A percentile compares a stretch with the other conserved stretches of the same genome.
Evolutionary conservation across 345 rosid genomes (phyloP).

Genomic region (Passiflora organensis): DNA sequence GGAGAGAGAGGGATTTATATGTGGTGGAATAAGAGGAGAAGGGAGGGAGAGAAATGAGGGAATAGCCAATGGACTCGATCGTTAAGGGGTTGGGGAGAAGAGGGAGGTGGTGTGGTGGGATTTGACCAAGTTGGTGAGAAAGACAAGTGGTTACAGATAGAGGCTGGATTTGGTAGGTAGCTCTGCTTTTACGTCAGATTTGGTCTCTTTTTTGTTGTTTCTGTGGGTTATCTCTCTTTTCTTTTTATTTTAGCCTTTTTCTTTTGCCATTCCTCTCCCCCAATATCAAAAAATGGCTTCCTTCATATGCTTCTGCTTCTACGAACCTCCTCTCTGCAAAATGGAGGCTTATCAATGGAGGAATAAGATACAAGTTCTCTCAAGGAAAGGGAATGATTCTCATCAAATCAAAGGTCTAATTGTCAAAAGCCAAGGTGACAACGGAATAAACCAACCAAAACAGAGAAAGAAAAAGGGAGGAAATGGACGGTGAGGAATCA

Average conservation of each 20-base stretch:
- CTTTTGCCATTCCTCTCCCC: no score
- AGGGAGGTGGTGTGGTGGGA: conserved; percentile 12
- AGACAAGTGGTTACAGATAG: conserved; percentile 46
- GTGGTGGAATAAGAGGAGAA: neutral
- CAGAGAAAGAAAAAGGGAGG: no score
- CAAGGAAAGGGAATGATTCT: no score
- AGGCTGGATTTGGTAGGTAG: conserved; percentile 54
- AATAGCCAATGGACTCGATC: conserved; percentile 18
- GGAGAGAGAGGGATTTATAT: conserved; percentile 1
- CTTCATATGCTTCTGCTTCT: no score
- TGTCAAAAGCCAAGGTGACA: no score
- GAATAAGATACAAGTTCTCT: no score
- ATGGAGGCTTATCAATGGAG: no score
- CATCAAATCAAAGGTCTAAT: no score
- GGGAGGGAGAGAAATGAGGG: conserved; percentile 5
- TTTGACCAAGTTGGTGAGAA: conserved; percentile 55
- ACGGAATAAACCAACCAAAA: no score
- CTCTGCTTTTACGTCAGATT: conserved; percentile 39
- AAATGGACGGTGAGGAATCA: no score
- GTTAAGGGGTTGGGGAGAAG: neutral
- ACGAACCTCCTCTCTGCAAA: no score
- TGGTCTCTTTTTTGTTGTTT: conserved; percentile 18
- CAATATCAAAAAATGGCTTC: no score
- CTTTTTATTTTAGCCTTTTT: neutral
- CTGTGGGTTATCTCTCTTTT: neutral